Conservation (phyloP, 2,329 filamentous ascomycete species). For the Huntiella savannae region DNA sequence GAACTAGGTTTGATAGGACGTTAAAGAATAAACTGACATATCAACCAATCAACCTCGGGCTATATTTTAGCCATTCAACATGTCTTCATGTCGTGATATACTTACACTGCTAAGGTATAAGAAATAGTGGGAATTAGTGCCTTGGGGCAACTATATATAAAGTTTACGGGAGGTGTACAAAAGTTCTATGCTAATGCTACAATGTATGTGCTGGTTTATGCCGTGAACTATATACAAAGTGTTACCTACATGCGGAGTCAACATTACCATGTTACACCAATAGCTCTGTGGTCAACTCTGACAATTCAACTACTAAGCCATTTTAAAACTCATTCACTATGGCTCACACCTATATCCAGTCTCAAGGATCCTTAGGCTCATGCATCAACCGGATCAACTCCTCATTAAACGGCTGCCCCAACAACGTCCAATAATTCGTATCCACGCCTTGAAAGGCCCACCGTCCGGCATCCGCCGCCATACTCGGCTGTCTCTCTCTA, state of each 20-base stretch:
- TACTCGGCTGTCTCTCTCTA: conserved; percentile 13
- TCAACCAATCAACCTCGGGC: neutral
- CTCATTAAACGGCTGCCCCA: conserved; percentile 13
- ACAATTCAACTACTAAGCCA: too few species aligned
- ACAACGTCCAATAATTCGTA: conserved; percentile 19
- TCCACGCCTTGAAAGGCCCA: conserved; percentile 25
- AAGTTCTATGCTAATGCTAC: too few species aligned
- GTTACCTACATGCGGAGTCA: too few species aligned
- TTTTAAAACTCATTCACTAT: too few species aligned
- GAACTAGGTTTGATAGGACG: too few species aligned
- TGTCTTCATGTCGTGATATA: neutral
- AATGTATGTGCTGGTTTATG: too few species aligned
- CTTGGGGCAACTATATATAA: neutral
- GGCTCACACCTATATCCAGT: neutral
- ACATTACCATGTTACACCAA: too few species aligned
- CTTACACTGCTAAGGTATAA: too few species aligned
- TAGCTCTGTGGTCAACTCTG: too few species aligned
- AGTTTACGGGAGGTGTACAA: too few species aligned
- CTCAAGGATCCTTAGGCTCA: neutral
- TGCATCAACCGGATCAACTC: conserved; percentile 7
- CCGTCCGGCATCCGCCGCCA: conserved; percentile 19
- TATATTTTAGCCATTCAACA: neutral
- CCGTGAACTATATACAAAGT: too few species aligned
- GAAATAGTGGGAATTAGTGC: neutral
- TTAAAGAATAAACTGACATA: too few species aligned